Conservation (phyloP, 1,139 yeast genomes). For the Suhomyces yuchorum region DNA sequence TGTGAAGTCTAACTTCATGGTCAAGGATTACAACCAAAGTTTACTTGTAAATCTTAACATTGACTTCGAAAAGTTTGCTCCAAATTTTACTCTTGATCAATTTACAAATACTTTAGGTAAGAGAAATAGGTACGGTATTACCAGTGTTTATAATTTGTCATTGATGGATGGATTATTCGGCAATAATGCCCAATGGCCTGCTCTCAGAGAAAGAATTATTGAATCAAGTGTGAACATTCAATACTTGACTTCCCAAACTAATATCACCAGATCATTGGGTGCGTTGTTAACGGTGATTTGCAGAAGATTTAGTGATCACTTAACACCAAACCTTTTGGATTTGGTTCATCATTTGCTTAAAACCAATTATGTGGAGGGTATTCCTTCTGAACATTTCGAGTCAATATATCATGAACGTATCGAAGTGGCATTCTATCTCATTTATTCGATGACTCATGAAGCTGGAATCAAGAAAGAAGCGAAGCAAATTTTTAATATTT, state of each 20-base stretch:
- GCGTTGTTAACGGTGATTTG: constrained; percentile 71
- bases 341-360: constrained; percentile 54
- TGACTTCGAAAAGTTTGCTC: constrained; percentile 53
- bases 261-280: constrained; percentile 75
- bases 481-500: constrained; percentile 38
- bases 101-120: constrained; percentile 55
- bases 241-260: constrained; percentile 64
- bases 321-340: constrained; percentile 41
- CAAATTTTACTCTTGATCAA: constrained; percentile 48
- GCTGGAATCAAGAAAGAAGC: constrained; percentile 27
- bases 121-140: constrained; percentile 52
- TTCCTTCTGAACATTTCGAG: constrained; percentile 48
- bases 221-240: constrained; percentile 68
- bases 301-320: constrained; percentile 35
- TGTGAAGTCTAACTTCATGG: constrained; percentile 34
- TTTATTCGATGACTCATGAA: constrained; percentile 47
- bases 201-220: constrained; percentile 51
- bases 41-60: constrained; percentile 48
- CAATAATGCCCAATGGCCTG: constrained; percentile 51
- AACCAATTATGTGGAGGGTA: constrained; percentile 55
- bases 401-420: constrained; percentile 62
- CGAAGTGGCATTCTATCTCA: constrained; percentile 68
- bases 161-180: constrained; percentile 64
- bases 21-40: constrained; percentile 33
- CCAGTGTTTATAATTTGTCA: constrained; percentile 60